Percentiles rank a stretch among this genome's conserved stretches.
phyloP scores from a whole-genome alignment of 345 rosid species.

The Lumnitzera littorea region DNA sequence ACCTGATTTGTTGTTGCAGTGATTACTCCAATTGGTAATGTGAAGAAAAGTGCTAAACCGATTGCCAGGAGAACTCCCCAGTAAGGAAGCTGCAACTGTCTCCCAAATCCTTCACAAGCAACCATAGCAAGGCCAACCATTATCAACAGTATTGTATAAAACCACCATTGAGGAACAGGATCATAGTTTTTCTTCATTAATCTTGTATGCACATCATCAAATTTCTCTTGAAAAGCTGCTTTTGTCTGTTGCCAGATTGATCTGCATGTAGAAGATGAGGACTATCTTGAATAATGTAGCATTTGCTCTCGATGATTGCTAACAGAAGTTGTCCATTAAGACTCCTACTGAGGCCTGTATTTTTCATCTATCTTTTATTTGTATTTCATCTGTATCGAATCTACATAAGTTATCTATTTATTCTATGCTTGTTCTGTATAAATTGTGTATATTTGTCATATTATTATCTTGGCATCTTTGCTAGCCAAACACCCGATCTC shows the following conservation, averaged over 20 bases:
- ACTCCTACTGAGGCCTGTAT: too few relatives aligned
- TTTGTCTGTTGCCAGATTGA: conserved; percentile 33
- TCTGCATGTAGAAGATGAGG: conserved; percentile 10
- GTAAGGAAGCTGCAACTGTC: conserved; percentile 48
- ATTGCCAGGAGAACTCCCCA: conserved; percentile 41
- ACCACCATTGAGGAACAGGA: conserved; percentile 48
- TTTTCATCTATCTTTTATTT: too few relatives aligned
- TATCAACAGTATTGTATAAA: conserved; percentile 16
- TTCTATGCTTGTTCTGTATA: neutral
- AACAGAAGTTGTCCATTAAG: too few relatives aligned
- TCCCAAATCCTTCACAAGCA: conserved; percentile 37
- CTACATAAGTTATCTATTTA: neutral
- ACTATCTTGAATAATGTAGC: neutral
- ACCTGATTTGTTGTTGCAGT: conserved; percentile 59
- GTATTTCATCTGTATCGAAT: neutral
- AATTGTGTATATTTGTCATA: neutral
- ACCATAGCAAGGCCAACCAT: conserved; percentile 28
- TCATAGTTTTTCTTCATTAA: conserved; percentile 58
- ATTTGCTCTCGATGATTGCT: too few relatives aligned
- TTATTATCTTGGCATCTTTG: too few relatives aligned
- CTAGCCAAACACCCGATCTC: too few relatives aligned
- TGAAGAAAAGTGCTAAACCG: conserved; percentile 36
- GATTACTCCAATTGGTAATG: conserved; percentile 41
- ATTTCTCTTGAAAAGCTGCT: conserved; percentile 24
- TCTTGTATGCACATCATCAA: conserved; percentile 58